Evolutionary conservation across 176 grass and related monocot species (phyloP), one percentile per base, ranked within the genome.

Genomic region (Aegilops speltoides): DNA sequence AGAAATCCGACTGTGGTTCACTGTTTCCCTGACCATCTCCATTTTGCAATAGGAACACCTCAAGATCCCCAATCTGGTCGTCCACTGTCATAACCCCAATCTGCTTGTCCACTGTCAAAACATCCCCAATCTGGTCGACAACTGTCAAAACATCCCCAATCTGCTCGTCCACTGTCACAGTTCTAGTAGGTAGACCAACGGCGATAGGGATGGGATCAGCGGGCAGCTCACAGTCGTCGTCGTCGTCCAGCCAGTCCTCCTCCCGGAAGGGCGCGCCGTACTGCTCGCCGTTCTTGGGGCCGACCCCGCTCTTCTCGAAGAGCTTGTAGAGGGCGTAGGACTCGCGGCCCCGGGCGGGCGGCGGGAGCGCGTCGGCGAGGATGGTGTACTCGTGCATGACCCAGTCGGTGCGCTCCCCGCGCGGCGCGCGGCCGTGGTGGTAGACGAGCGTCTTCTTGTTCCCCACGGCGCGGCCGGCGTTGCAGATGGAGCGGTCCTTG

Each of bases 251-350:
- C 96, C 96, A 98, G 37, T 98, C 93, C 89, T 98, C 96, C 86
- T 98, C 96, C 36, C 82, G 82, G 73, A 96, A 98, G 34, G 88
- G 91, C 16, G 96, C 96, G 60, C 96, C 96, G 86, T 98, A 98
- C 84, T 98, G 93, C 80, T 98, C 96, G 60, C 96, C 96, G 70
- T 98, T 96, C 84, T 98, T 96, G 17, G 96, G 96, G 41, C 96
- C 96, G 15, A 43, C 78, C 13, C 96, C 96, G 36, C 96, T 96
- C 91, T 98, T 98, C 84, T 91, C 91, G 87, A 98, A 98, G 41
- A 98, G 54, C 86, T 98, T 98, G 82, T 98, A 98, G 33, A 98
- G 93, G 31, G 93, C 96, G 86, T 76, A 98, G 57, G 80, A 73
- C 86, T 98, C 89, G 69, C 68, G 84, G 37, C 29, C 77, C 64